A percentile compares a stretch with the other conserved stretches of the same genome.
phyloP scores from a whole-genome alignment of 805 yeast genomes.

The Teunomyces atbi region DNA sequence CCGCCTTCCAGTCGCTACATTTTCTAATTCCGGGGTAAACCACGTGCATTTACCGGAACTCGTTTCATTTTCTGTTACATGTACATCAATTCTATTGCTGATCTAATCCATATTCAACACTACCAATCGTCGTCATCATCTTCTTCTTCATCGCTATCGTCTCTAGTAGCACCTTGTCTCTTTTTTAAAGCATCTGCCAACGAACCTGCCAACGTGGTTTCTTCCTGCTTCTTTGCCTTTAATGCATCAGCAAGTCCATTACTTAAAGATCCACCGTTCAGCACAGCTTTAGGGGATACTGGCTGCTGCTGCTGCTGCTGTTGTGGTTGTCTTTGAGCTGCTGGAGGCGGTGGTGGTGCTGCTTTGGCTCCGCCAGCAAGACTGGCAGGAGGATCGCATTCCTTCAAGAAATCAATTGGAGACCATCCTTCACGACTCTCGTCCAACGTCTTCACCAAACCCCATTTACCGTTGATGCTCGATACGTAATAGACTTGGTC shows the following conservation, averaged over 20 bases:
- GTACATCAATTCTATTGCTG: background rate
- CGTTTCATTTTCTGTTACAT: too few relatives aligned
- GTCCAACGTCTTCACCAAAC: constrained; percentile 75
- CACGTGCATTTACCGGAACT: constrained; percentile 2
- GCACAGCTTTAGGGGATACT: background rate
- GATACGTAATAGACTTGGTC: constrained; percentile 74
- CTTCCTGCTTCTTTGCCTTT: constrained; percentile 60
- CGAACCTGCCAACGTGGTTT: constrained; percentile 70
- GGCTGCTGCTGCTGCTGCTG: constrained; percentile 19
- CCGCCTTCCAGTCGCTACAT: background rate
- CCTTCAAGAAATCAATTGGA: constrained; percentile 85
- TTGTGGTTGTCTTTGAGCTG: constrained; percentile 3
- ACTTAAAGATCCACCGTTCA: constrained; percentile 30
- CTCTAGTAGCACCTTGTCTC: constrained; percentile 61
- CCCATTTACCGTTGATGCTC: constrained; percentile 89
- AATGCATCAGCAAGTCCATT: constrained; percentile 70
- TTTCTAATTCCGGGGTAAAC: background rate
- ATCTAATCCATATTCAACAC: constrained; percentile 4
- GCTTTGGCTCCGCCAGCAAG: constrained; percentile 20
- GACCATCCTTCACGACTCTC: constrained; percentile 93
- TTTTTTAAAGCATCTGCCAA: constrained; percentile 84
- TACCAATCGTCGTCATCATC: constrained; percentile 60
- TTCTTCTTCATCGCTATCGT: constrained; percentile 69
- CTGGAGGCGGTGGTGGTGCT: constrained; percentile 34
- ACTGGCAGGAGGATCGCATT: constrained; percentile 48